Conservation (phyloP, 495 filamentous ascomycete species). For the Neurospora cerealis region DNA sequence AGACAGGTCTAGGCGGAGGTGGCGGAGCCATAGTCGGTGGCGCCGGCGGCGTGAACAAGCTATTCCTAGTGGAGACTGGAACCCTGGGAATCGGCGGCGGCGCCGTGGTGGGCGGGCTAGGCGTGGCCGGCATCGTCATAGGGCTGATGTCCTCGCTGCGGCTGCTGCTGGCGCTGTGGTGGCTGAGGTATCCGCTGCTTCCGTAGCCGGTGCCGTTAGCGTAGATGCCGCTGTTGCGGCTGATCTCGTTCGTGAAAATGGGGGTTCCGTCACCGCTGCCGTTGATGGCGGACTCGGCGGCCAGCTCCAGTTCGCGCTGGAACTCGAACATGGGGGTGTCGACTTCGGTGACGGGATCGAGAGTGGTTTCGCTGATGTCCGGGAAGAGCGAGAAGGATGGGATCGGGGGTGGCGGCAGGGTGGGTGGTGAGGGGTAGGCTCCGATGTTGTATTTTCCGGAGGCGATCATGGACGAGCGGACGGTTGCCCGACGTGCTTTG, state of each 20-base stretch:
- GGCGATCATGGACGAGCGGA: slow-evolving; percentile 12
- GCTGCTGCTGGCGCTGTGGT: neutral
- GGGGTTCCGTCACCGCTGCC: neutral
- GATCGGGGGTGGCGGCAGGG: slow-evolving; percentile 5
- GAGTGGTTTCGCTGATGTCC: slow-evolving; percentile 11
- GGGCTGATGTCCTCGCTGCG: neutral
- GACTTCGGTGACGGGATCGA: slow-evolving; percentile 19
- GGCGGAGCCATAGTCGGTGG: neutral
- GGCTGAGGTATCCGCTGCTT: neutral
- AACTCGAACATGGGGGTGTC: slow-evolving; percentile 13
- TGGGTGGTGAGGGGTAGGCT: slow-evolving; percentile 1
- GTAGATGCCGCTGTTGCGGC: neutral
- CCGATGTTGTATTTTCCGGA: neutral
- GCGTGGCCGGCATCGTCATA: neutral
- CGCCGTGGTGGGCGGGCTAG: neutral
- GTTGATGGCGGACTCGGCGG: slow-evolving; percentile 8
- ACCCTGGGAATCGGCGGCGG: neutral
- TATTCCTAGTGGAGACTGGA: neutral
- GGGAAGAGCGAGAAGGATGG: slow-evolving; percentile 20
- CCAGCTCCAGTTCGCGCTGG: slow-evolving; percentile 9
- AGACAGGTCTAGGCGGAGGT: neutral
- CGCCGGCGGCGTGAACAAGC: neutral
- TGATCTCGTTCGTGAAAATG: neutral
- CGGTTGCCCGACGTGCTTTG: slow-evolving; percentile 6
- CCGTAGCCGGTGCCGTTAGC: neutral